phyloP scores from a whole-genome alignment of 768 basidiomycete genomes.

The Tricholoma terreum region DNA sequence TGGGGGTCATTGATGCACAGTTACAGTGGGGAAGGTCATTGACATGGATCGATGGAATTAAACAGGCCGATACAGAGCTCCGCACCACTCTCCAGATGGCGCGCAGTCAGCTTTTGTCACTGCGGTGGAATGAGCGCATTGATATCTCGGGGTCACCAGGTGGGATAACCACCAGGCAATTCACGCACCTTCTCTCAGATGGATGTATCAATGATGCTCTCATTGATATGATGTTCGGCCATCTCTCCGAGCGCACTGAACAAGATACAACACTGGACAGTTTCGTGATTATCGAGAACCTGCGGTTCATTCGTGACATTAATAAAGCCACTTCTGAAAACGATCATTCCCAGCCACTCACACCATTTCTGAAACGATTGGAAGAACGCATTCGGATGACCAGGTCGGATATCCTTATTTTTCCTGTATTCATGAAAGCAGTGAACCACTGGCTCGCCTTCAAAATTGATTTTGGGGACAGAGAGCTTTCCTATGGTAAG shows the following conservation, averaged over 20 bases:
- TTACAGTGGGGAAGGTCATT: not conserved
- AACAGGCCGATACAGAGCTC: not conserved
- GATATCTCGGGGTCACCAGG: not conserved
- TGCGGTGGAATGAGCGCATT: slow-evolving; percentile 3
- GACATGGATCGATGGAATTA: not conserved
- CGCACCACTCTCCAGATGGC: not conserved
- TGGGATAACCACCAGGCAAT: not conserved
- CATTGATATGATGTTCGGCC: slow-evolving; percentile 11
- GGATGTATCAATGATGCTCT: not conserved
- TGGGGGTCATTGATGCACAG: not conserved
- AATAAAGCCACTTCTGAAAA: not conserved
- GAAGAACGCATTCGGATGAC: not conserved
- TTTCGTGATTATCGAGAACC: slow-evolving; percentile 8
- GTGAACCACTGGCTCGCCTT: slow-evolving; percentile 6
- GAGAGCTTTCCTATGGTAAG: slow-evolving; percentile 4
- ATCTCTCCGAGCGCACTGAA: slow-evolving; percentile 5
- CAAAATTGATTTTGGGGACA: slow-evolving; percentile 1
- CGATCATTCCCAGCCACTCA: slow-evolving; percentile 5
- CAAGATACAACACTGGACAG: not conserved
- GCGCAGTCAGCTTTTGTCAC: not conserved
- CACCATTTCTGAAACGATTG: not conserved
- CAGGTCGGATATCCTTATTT: not conserved
- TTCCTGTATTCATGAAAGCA: not conserved
- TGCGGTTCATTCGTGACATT: slow-evolving; percentile 9
- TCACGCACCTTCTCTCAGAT: slow-evolving; percentile 1